A percentile compares a stretch with the other conserved stretches of the same genome.
Conservation (phyloP, 1,284 basidiomycete species). For the Cryptococcus jaspeensis region DNA sequence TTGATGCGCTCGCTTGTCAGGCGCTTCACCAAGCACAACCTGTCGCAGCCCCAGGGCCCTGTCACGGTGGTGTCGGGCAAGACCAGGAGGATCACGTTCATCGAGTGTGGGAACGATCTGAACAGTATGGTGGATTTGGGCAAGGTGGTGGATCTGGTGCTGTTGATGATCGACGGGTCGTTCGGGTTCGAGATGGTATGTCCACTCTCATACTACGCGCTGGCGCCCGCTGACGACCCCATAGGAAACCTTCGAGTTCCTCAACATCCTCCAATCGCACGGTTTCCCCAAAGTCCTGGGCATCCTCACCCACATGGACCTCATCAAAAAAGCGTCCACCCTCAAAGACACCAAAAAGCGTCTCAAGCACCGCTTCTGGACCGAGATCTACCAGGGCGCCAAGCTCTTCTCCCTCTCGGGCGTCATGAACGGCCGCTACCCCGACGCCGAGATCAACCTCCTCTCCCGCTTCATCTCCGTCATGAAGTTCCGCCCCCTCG, state of each 20-base stretch:
- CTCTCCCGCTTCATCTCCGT: conserved; percentile 93
- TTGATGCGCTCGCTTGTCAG: conserved; percentile 88
- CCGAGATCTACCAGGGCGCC: conserved; percentile 97
- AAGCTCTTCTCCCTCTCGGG: conserved; percentile 98
- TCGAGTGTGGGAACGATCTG: conserved; percentile 97
- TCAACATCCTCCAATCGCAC: conserved; percentile 94
- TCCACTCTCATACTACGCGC: not conserved
- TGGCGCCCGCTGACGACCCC: not conserved
- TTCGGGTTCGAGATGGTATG: conserved; percentile 98
- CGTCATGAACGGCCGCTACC: conserved; percentile 96
- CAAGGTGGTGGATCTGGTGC: conserved; percentile 92
- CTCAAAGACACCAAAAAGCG: conserved; percentile 90
- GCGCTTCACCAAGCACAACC: conserved; percentile 90
- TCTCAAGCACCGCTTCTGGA: conserved; percentile 99
- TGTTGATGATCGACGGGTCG: conserved; percentile 96
- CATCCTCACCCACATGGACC: conserved; percentile 91
- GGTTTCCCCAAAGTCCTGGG: conserved; percentile 99
- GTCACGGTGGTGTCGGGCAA: conserved; percentile 93
- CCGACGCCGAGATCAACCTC: conserved; percentile 94
- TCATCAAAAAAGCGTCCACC: conserved; percentile 88
- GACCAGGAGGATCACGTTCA: conserved; percentile 85
- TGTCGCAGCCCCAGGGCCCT: conserved; percentile 87
- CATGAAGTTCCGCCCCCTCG: conserved; percentile 97
- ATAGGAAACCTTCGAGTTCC: conserved; percentile 98
- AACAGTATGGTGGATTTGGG: conserved; percentile 98